Percentiles rank a stretch among this genome's conserved stretches.
Evolutionary conservation across 805 yeast genomes (phyloP).

Genomic region (Candida railenensis): DNA sequence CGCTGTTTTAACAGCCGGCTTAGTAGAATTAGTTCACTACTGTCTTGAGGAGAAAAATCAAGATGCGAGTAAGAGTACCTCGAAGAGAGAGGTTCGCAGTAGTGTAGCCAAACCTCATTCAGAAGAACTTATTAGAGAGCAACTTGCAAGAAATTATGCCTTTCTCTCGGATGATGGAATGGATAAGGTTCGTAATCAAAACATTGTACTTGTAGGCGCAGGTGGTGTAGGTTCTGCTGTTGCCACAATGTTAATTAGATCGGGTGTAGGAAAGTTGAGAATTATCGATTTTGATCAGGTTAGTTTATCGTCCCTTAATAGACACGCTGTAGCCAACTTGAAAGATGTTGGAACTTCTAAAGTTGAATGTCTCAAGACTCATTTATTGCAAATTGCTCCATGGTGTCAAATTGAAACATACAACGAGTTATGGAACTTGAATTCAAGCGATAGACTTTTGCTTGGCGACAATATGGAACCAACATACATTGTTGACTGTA

Average conservation of each 20-base stretch:
- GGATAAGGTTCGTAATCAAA: slow-evolving; percentile 64
- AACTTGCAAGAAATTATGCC: slow-evolving; percentile 90
- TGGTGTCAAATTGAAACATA: slow-evolving; percentile 83
- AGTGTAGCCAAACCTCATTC: slow-evolving; percentile 21
- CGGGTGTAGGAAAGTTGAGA: slow-evolving; percentile 79
- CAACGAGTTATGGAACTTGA: slow-evolving; percentile 74
- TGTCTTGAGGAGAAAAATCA: slow-evolving; percentile 4
- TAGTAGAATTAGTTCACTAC: slow-evolving; percentile 35
- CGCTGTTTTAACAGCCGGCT: slow-evolving; percentile 31
- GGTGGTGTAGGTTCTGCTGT: slow-evolving; percentile 99
- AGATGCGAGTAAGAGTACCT: background rate
- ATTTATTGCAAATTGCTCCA: slow-evolving; percentile 78
- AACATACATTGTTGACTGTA: slow-evolving; percentile 86
- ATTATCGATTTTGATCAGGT: slow-evolving; percentile 96
- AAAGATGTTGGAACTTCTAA: slow-evolving; percentile 91
- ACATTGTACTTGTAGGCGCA: slow-evolving; percentile 82
- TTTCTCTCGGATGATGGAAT: slow-evolving; percentile 87
- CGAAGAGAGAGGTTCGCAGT: background rate
- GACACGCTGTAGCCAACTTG: slow-evolving; percentile 93
- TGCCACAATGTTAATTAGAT: slow-evolving; percentile 83
- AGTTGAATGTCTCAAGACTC: slow-evolving; percentile 75
- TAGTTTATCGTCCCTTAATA: slow-evolving; percentile 82
- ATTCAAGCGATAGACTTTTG: slow-evolving; percentile 61
- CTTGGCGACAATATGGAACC: slow-evolving; percentile 53
- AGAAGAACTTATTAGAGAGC: slow-evolving; percentile 82